A percentile compares a stretch with the other conserved stretches of the same genome.
These are phyloP conservation scores for Vitis hybrid DNA, from an alignment of 177 flowering plant species.

Conservation along the genomic window DNA sequence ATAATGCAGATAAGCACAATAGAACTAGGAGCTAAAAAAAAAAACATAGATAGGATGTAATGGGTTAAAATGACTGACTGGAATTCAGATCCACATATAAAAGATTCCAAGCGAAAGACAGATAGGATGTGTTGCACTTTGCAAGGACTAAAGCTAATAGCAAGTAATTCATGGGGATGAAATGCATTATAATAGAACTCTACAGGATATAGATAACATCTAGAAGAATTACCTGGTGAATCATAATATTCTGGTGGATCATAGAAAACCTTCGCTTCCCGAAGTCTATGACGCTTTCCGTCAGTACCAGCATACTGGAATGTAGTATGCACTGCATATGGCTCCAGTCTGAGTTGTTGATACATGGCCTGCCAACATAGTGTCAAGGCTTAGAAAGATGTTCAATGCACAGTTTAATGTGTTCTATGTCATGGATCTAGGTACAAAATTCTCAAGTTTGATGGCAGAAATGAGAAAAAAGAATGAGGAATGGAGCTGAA, in stretches of 20 bases:
- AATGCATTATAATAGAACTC: background rate
- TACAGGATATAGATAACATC: background rate
- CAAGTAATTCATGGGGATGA: no score
- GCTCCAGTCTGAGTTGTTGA: slow-evolving; percentile 86
- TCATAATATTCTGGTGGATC: slow-evolving; percentile 97
- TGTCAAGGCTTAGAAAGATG: background rate
- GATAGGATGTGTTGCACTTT: no score
- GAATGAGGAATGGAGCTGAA: background rate
- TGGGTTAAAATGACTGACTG: no score
- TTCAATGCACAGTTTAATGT: background rate
- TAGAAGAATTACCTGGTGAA: slow-evolving; percentile 58
- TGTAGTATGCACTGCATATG: slow-evolving; percentile 98
- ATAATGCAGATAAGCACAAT: no score
- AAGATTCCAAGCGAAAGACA: no score
- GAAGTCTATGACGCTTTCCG: slow-evolving; percentile 92
- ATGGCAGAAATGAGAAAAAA: background rate
- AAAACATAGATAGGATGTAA: no score
- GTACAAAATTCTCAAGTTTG: background rate
- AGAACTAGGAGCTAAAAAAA: no score
- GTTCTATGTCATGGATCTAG: background rate
- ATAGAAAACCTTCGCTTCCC: slow-evolving; percentile 88
- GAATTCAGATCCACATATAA: no score
- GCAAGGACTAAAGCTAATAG: no score
- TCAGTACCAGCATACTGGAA: slow-evolving; percentile 97
- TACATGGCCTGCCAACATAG: slow-evolving; percentile 65